A percentile compares a stretch with the other conserved stretches of the same genome.
phyloP scores from a whole-genome alignment of 2,329 filamentous ascomycete species.

The Tolypocladium album region DNA sequence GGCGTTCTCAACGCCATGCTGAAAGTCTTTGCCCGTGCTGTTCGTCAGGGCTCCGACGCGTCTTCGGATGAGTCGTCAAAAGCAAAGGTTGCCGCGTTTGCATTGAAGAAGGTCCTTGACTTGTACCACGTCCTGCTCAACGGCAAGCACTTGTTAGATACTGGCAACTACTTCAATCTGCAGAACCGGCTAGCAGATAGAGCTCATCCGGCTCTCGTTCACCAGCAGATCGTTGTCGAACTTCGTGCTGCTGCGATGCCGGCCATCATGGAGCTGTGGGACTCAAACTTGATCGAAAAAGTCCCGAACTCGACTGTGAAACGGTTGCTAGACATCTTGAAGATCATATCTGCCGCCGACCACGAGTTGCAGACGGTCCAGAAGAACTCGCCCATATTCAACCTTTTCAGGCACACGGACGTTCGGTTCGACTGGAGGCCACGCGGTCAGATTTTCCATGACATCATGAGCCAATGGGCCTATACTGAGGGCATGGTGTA shows the following conservation, averaged over 20 bases:
- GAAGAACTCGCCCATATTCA: constrained; percentile 33
- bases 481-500: constrained; percentile 51
- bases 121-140: constrained; percentile 70
- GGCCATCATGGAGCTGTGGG: constrained; percentile 70
- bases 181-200: constrained; percentile 28
- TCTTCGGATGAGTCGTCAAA: constrained; percentile 33
- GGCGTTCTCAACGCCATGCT: constrained; percentile 63
- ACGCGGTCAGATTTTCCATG: constrained; percentile 14
- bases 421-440: constrained; percentile 35
- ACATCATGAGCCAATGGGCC: constrained; percentile 18
- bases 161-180: constrained; percentile 45
- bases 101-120: constrained; percentile 73
- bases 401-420: constrained; percentile 32
- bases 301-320: constrained; percentile 67
- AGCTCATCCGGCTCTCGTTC: constrained; percentile 27
- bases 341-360: constrained; percentile 66
- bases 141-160: constrained; percentile 71
- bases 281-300: constrained; percentile 73
- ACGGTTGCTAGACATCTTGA: constrained; percentile 73
- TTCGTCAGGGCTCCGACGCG: constrained; percentile 24
- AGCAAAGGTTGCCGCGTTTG: constrained; percentile 39
- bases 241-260: constrained; percentile 72
- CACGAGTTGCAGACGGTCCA: constrained; percentile 54
- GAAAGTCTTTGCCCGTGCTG: constrained; percentile 42
- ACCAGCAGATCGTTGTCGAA: constrained; percentile 75